Evolutionary conservation across 805 yeast genomes (phyloP).

Genomic region (Grigorovia yakushimaensis): DNA sequence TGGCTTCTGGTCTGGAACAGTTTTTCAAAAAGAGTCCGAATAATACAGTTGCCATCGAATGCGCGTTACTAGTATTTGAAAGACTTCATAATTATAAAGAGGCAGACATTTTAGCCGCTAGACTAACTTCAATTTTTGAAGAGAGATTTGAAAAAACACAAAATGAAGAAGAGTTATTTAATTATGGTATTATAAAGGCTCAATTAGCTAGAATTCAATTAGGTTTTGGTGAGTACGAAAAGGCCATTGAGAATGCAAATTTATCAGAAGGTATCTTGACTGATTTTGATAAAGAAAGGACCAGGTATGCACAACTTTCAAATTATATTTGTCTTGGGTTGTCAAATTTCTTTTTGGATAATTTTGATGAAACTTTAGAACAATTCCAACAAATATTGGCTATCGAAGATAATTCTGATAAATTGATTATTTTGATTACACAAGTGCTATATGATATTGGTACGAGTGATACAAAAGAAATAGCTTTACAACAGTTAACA

Average conservation of each 20-base stretch:
- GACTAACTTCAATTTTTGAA: slow-evolving; percentile 43
- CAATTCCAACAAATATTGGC: slow-evolving; percentile 58
- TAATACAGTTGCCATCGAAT: slow-evolving; percentile 46
- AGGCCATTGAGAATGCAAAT: slow-evolving; percentile 54
- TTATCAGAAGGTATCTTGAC: slow-evolving; percentile 41
- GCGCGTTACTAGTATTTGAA: slow-evolving; percentile 53
- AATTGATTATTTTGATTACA: slow-evolving; percentile 62
- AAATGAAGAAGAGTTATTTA: slow-evolving; percentile 34
- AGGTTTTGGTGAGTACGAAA: slow-evolving; percentile 45
- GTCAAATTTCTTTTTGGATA: slow-evolving; percentile 50
- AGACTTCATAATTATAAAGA: slow-evolving; percentile 52
- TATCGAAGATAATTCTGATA: slow-evolving; percentile 45
- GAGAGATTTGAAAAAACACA: slow-evolving; percentile 47
- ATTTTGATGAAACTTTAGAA: slow-evolving; percentile 56
- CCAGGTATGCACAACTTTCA: slow-evolving; percentile 37
- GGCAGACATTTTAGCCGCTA: slow-evolving; percentile 41
- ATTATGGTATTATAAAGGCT: slow-evolving; percentile 51
- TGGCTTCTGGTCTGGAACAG: slow-evolving; percentile 55
- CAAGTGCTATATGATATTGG: slow-evolving; percentile 72
- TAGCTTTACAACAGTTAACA: slow-evolving; percentile 77
- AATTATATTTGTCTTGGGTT: slow-evolving; percentile 65
- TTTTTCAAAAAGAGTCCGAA: slow-evolving; percentile 54
- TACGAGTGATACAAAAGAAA: slow-evolving; percentile 67
- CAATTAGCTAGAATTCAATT: slow-evolving; percentile 65
- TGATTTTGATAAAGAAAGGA: slow-evolving; percentile 30